Evolutionary conservation across 495 filamentous ascomycete species (phyloP), one percentile per base, ranked within the genome.

Genomic region (Coniosporium apollinis): DNA sequence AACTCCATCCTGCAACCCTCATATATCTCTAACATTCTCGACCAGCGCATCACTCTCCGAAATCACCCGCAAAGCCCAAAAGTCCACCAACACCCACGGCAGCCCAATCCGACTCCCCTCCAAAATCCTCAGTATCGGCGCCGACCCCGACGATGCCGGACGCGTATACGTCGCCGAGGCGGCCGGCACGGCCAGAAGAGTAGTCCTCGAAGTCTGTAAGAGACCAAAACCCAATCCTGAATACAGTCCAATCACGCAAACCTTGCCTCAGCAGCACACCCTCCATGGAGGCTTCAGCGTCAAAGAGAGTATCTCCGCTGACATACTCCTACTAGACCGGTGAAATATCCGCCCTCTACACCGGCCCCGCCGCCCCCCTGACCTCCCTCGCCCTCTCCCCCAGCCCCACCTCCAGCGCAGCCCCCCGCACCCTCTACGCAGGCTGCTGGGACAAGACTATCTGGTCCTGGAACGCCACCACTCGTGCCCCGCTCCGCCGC

Each of bases 361-460:
- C 69, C 51, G 85, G 81, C 8, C 84, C 84, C 11, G 68, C 66
- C 19, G 74, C 83, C 9, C 89, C 89, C 1, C 52, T 92, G 16
- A 83, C 82, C 16, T 79, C 74, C 43, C 51, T 94, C 31, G 75
- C 76, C 19, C 60, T 93, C 20, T 74, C 76, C 19, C 63, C 70
- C 0, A 59, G 59, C 16, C 33, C 22, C 20, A 8, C 30, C 3
- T 14, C 37, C 3, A 22, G 22, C 13, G 19, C 33, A 29, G 9
- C 30, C 26, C n/a, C n/a, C n/a, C 37, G 22, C n/a, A 70, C 67
- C 1, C 43, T 96, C 31, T 94, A 84, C 54, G 82, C 81, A 19
- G 85, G 84, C 17, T 82, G 76, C 42, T 97, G 89, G 89, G 85
- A 97, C 61, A 93, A 91, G 55, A 62, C 66, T 16, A 67, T 96